Percentiles rank a stretch among this genome's conserved stretches.
Evolutionary conservation across 2,329 filamentous ascomycete genomes (phyloP).

Genomic region (Dactylella cylindrospora): DNA sequence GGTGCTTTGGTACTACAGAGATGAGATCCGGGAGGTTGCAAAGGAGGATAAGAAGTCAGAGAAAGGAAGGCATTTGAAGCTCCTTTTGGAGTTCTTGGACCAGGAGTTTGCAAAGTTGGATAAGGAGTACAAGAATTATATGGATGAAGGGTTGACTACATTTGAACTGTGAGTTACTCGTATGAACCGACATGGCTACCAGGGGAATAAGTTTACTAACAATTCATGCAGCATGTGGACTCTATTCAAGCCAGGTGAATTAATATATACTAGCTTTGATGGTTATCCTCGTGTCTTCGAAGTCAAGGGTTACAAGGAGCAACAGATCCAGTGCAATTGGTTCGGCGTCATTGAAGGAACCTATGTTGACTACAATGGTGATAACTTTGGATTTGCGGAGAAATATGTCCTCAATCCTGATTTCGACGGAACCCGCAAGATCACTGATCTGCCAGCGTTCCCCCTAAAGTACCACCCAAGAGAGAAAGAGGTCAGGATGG

Average conservation of each 20-base stretch:
- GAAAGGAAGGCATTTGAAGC: slow-evolving; percentile 44
- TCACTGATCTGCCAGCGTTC: slow-evolving; percentile 55
- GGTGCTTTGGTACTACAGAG: slow-evolving; percentile 44
- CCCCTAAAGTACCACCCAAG: slow-evolving; percentile 56
- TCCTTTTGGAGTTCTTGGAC: slow-evolving; percentile 46
- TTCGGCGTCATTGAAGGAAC: slow-evolving; percentile 52
- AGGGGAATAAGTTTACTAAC: slow-evolving; percentile 40
- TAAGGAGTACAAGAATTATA: slow-evolving; percentile 47
- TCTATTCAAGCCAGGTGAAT: slow-evolving; percentile 58
- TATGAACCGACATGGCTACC: slow-evolving; percentile 48
- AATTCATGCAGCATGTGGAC: slow-evolving; percentile 55
- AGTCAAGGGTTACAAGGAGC: slow-evolving; percentile 49
- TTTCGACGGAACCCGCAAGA: slow-evolving; percentile 56
- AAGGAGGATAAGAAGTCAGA: slow-evolving; percentile 40
- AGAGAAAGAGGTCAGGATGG: slow-evolving; percentile 50
- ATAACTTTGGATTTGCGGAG: slow-evolving; percentile 54
- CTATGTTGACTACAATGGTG: slow-evolving; percentile 58
- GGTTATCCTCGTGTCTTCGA: slow-evolving; percentile 52
- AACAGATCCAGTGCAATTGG: slow-evolving; percentile 51
- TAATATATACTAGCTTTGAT: slow-evolving; percentile 53
- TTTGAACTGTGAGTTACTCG: slow-evolving; percentile 50
- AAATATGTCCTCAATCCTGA: slow-evolving; percentile 52
- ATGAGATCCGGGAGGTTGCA: slow-evolving; percentile 34
- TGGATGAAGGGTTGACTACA: slow-evolving; percentile 48
- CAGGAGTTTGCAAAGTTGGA: slow-evolving; percentile 44